phyloP scores from a whole-genome alignment of 495 filamentous ascomycete genomes.

The Astrothelium macrocarpum region DNA sequence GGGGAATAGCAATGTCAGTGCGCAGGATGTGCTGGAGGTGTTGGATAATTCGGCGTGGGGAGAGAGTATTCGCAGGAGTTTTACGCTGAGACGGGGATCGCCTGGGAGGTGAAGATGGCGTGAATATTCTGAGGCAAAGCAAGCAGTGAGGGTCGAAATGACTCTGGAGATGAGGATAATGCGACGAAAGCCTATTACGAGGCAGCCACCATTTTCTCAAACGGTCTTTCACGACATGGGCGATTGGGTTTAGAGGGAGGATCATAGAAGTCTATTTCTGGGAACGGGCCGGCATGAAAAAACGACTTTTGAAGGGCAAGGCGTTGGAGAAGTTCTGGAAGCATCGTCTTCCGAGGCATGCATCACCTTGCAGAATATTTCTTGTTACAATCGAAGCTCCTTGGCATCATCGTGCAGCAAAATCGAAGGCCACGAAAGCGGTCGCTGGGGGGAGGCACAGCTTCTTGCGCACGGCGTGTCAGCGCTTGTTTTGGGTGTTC shows the following conservation, averaged over 20 bases:
- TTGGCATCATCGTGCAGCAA: background rate
- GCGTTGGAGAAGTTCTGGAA: slow-evolving; percentile 4
- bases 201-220: background rate
- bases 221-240: background rate
- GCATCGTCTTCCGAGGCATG: background rate
- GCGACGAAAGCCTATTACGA: no score
- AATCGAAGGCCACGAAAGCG: slow-evolving; percentile 1
- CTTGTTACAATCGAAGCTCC: background rate
- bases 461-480: background rate
- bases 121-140: background rate
- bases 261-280: background rate
- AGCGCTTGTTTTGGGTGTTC: slow-evolving; percentile 4
- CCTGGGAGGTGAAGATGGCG: background rate
- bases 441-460: background rate
- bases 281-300: background rate
- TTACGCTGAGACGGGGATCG: slow-evolving; percentile 56
- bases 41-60: slow-evolving; percentile 85
- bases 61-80: slow-evolving; percentile 80
- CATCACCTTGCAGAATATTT: background rate
- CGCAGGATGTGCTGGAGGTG: slow-evolving; percentile 68
- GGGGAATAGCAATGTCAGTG: slow-evolving; percentile 60
- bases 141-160: no score
- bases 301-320: background rate
- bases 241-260: background rate
- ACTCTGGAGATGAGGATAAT: no score